phyloP scores from a whole-genome alignment of 257 asterid genomes.

The Penstemon davidsonii region DNA sequence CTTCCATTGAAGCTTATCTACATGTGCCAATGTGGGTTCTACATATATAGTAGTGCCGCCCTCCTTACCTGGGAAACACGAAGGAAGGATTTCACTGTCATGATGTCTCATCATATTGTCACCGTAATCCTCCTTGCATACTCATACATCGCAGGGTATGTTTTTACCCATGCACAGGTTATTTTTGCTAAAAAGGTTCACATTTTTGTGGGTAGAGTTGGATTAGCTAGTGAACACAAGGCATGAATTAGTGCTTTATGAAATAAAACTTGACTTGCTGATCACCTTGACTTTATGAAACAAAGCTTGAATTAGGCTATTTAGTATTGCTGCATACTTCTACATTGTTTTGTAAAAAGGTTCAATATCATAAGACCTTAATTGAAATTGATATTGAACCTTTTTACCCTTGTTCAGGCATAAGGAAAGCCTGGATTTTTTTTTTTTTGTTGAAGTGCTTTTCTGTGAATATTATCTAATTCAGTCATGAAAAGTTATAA shows the following conservation, averaged over 20 bases:
- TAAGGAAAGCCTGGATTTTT: background rate
- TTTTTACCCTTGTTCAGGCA: background rate
- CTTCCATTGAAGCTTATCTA: slow-evolving; percentile 60
- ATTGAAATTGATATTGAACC: background rate
- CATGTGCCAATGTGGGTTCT: slow-evolving; percentile 97
- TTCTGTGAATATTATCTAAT: background rate
- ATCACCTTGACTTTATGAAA: background rate
- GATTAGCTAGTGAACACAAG: slow-evolving; percentile 18
- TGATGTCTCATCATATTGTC: slow-evolving; percentile 91
- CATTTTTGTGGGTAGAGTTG: background rate
- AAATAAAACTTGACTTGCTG: slow-evolving; percentile 8
- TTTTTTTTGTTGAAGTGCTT: background rate
- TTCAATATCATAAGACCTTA: background rate
- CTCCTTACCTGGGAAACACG: slow-evolving; percentile 94
- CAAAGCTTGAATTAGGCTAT: no score
- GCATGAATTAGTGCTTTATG: slow-evolving; percentile 17
- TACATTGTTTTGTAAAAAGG: no score
- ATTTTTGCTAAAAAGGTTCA: slow-evolving; percentile 16
- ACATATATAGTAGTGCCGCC: slow-evolving; percentile 75
- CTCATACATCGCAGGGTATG: slow-evolving; percentile 75
- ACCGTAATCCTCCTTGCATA: slow-evolving; percentile 69
- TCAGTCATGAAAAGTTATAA: background rate
- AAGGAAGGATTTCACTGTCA: slow-evolving; percentile 83
- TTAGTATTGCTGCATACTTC: no score
- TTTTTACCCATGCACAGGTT: slow-evolving; percentile 24